Conservation (phyloP, 139 green algal genomes). For the Nannochloris sp. region DNA sequence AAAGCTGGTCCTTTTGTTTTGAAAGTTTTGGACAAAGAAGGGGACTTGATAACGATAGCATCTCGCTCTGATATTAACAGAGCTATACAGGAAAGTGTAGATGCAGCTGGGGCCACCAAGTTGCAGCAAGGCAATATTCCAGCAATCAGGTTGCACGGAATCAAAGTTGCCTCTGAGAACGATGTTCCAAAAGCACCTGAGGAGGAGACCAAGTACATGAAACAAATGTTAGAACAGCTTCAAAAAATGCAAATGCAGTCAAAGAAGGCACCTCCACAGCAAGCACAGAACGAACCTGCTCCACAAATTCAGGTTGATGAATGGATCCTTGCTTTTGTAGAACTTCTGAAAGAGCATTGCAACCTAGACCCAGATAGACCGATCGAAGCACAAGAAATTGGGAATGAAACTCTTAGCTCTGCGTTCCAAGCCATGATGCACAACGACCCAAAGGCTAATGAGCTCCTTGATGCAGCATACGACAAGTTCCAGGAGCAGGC, state of each 20-base stretch:
- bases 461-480: constrained; percentile 65
- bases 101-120: constrained; percentile 7
- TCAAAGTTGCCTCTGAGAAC: constrained; percentile 24
- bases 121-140: constrained; percentile 12
- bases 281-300: constrained; percentile 12
- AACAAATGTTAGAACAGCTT: constrained; percentile 39
- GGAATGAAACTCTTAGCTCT: constrained; percentile 17
- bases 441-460: constrained; percentile 33
- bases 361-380: constrained; percentile 63
- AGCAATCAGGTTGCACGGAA: constrained; percentile 24
- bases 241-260: constrained; percentile 13
- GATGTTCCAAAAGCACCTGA: constrained; percentile 53
- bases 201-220: constrained; percentile 39
- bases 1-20: constrained; percentile 37
- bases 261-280: constrained; percentile 11
- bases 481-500: constrained; percentile 58
- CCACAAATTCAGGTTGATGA: constrained; percentile 59
- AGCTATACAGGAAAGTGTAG: constrained; percentile 32
- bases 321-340: constrained; percentile 85
- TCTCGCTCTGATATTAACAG: constrained; percentile 39
- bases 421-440: constrained; percentile 32
- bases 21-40: constrained; percentile 52
- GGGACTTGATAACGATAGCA: constrained; percentile 67
- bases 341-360: constrained; percentile 67
- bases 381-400: constrained; percentile 62